Conservation (phyloP, 2,329 filamentous ascomycete genomes). For the Huntiella moniliformis region DNA sequence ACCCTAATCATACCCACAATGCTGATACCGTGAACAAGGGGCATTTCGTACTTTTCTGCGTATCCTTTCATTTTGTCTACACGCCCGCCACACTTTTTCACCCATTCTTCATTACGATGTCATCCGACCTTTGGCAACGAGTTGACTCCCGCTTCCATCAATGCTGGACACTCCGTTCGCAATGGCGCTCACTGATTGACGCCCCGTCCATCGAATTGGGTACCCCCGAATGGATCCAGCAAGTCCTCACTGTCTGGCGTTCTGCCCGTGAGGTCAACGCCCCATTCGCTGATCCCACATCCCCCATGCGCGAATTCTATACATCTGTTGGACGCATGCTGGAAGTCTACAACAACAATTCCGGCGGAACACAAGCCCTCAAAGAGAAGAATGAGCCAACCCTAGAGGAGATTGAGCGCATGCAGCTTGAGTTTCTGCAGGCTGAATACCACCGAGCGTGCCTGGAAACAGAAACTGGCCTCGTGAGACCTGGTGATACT, state of each 20-base stretch:
- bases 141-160: conserved; percentile 7
- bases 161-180: conserved; percentile 6
- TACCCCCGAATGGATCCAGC: conserved; percentile 3
- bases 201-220: conserved; percentile 2
- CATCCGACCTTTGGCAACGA: conserved; percentile 2
- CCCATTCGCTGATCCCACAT: conserved; percentile 16
- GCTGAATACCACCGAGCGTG: conserved; percentile 8
- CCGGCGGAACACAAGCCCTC: conserved; percentile 1
- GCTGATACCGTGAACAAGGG: too few relatives aligned
- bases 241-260: conserved; percentile 8
- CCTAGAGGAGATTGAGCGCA: conserved; percentile 7
- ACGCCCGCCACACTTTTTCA: neutral
- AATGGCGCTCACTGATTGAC: conserved; percentile 6
- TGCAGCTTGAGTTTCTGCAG: conserved; percentile 2
- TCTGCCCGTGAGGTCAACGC: conserved; percentile 3
- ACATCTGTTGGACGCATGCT: conserved; percentile 22
- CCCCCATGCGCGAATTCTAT: conserved; percentile 35
- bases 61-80: neutral
- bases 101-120: conserved; percentile 7
- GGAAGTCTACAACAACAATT: conserved; percentile 10
- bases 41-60: neutral
- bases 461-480: conserved; percentile 3
- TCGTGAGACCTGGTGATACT: neutral
- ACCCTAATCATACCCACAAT: too few relatives aligned
- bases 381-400: conserved; percentile 4